Conservation (phyloP, 495 filamentous ascomycete species). For the Bombardia bombarda region DNA sequence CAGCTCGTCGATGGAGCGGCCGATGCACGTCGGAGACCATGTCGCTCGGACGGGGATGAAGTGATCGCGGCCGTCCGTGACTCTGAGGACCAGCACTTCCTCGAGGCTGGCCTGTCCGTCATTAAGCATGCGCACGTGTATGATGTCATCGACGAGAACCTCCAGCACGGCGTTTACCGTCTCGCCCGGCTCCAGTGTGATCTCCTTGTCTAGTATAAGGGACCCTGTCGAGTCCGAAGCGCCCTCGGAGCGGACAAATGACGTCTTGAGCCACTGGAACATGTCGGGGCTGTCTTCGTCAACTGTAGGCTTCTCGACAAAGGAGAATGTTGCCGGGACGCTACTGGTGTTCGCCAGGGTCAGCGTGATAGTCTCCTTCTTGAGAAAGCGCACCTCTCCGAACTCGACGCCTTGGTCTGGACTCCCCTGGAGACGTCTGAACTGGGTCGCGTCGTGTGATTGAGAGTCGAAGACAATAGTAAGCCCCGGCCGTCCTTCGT, state of each 20-base stretch:
- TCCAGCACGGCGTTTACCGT: constrained; percentile 61
- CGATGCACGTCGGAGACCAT: constrained; percentile 80
- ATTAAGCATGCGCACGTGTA: constrained; percentile 65
- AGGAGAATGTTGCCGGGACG: constrained; percentile 64
- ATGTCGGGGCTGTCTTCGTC: constrained; percentile 27
- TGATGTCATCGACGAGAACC: constrained; percentile 52
- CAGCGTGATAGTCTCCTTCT: constrained; percentile 52
- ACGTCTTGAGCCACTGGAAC: constrained; percentile 61
- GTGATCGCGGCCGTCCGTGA: constrained; percentile 77
- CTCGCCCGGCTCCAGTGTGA: constrained; percentile 75
- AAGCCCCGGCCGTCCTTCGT: constrained; percentile 77
- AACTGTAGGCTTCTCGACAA: constrained; percentile 59
- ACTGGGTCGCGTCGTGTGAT: constrained; percentile 13
- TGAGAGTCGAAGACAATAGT: constrained; percentile 76
- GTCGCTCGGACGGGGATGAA: constrained; percentile 73
- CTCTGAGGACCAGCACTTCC: constrained; percentile 84
- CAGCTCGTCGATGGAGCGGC: constrained; percentile 73
- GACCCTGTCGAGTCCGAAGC: constrained; percentile 27
- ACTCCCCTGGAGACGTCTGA: constrained; percentile 12
- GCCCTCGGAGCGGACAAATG: constrained; percentile 42
- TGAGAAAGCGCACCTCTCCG: constrained; percentile 61
- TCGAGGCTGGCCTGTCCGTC: constrained; percentile 56
- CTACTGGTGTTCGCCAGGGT: constrained; percentile 90
- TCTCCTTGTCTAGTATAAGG: constrained; percentile 36
- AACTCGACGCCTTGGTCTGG: constrained; percentile 62